Evolutionary conservation across 768 basidiomycete genomes (phyloP), one percentile per base, ranked within the genome.

Genomic region (Cyathus striatus): DNA sequence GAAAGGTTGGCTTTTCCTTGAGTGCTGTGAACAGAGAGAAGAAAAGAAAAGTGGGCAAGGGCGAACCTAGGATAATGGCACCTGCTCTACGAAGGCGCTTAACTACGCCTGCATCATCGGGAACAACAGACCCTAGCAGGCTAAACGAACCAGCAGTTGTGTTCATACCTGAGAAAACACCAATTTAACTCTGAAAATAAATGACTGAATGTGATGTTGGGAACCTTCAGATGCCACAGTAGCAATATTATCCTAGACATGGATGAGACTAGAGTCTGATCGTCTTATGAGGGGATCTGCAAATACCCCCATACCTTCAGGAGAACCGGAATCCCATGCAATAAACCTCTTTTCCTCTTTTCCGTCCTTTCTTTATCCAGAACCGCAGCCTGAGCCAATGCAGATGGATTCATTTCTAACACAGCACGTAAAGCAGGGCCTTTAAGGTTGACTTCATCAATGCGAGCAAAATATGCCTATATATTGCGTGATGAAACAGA

Each of bases 401-500:
- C 80, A 5, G 66, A 68, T 0, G 75, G 68, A 37, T 79, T 86
- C 1, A 63, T 61, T 43, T 85, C 83, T 12, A 82, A 60, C 4
- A 85, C 69, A 1, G 81, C 81, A 7, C 70, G 75, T 6, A 86
- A 59, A 34, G 59, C 59, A 9, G 80, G 75, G 1, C 81, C 81
- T 44, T 76, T 63, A 14, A 74, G 50, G 50, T 85, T 84, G n/a
- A 86, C 83, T 52, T 85, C 76, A 3, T 82, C 76, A 20, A 84
- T 83, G 2, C 83, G 70, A 9, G 75, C 73, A 49, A 84, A 66
- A 55, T 85, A 85, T 2, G 80, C 79, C 82, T 84, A 42, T 7
- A 22, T 6, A 12, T 5, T 6, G 23, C 40, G 18, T 39, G 14
- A 16, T 18, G 16, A 13, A 14, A 33, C 14, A 17, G 27, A 10